Percentiles rank a stretch among this genome's conserved stretches.
Evolutionary conservation across 352 stramenopile species (phyloP).

Genomic region (Phytopythium chamaehyphon): DNA sequence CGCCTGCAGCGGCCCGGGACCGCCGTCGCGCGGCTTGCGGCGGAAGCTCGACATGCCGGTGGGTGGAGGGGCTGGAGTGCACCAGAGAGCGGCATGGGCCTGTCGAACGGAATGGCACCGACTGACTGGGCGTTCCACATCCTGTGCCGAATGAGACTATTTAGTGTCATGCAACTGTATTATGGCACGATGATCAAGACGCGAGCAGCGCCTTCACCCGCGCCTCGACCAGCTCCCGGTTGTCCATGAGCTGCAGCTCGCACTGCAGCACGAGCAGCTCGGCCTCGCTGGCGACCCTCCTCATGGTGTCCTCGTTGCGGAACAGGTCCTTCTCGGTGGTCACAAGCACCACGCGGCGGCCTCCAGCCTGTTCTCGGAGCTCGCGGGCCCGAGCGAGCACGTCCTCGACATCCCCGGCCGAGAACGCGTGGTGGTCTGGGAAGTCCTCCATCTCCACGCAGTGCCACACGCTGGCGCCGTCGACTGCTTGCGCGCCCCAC

Average conservation of each 20-base stretch:
- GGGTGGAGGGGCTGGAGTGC: too few relatives aligned
- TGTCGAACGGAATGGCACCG: background rate
- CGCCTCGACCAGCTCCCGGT: conserved; percentile 11
- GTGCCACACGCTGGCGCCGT: conserved; percentile 10
- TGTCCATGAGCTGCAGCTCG: conserved; percentile 33
- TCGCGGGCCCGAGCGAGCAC: conserved; percentile 13
- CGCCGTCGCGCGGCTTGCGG: conserved; percentile 16
- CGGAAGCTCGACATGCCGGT: conserved; percentile 43
- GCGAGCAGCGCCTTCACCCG: conserved; percentile 5
- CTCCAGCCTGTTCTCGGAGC: background rate
- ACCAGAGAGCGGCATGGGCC: background rate
- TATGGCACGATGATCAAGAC: background rate
- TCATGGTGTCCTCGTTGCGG: conserved; percentile 4
- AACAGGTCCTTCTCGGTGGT: conserved; percentile 64
- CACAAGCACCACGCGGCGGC: conserved; percentile 30
- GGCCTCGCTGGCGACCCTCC: conserved; percentile 1
- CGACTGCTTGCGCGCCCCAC: conserved; percentile 5
- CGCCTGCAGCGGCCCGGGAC: background rate
- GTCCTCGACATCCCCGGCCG: conserved; percentile 24
- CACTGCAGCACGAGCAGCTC: conserved; percentile 27
- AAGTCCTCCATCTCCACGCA: conserved; percentile 40
- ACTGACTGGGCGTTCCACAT: background rate
- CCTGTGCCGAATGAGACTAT: background rate
- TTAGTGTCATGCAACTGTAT: background rate
- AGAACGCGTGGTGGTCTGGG: conserved; percentile 61